These are phyloP conservation scores for Diaporthe sp. DNA, from an alignment of 2,329 filamentous ascomycete species.

Conservation along the genomic window DNA sequence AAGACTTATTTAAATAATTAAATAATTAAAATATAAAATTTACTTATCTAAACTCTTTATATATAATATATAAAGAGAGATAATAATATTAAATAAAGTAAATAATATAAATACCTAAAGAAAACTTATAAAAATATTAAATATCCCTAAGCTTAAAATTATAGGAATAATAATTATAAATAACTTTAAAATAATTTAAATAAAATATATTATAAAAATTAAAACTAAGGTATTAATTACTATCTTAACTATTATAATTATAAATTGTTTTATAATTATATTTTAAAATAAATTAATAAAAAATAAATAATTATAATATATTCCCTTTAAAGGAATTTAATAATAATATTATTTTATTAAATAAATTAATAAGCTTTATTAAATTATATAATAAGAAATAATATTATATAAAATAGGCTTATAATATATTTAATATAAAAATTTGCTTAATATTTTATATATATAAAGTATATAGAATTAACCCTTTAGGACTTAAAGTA, in stretches of 20 bases:
- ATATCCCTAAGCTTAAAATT: too few species aligned
- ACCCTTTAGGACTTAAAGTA: neutral
- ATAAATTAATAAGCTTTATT: neutral
- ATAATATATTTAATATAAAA: neutral
- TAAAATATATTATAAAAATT: neutral
- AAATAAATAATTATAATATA: too few species aligned
- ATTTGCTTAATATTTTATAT: neutral
- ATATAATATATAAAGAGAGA: too few species aligned
- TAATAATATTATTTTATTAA: neutral
- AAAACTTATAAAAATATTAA: too few species aligned
- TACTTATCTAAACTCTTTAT: too few species aligned
- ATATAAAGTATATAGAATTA: neutral
- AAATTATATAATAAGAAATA: neutral
- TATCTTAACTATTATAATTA: neutral
- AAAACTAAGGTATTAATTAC: neutral
- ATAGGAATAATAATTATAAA: neutral
- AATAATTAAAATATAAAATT: neutral
- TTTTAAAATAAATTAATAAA: too few species aligned
- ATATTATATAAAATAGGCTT: neutral
- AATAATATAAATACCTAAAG: too few species aligned
- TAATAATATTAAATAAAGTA: too few species aligned
- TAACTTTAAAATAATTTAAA: neutral
- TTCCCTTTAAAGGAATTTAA: too few species aligned
- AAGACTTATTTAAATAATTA: neutral
- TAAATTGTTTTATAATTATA: too few species aligned